phyloP scores from a whole-genome alignment of 768 basidiomycete genomes.

The Cantharellus cinnabarinus region DNA sequence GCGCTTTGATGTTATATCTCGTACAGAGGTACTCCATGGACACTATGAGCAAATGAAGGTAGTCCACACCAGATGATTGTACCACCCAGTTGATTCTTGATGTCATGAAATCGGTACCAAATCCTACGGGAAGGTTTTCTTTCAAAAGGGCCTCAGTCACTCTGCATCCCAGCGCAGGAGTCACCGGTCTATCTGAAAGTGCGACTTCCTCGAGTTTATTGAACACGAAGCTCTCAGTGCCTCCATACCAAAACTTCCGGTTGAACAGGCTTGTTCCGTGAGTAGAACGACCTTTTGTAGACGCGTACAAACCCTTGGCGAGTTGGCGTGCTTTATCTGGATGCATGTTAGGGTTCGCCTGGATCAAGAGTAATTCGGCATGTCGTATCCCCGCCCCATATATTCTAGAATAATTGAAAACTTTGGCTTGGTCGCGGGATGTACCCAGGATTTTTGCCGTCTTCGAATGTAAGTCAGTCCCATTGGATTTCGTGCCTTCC shows the following conservation, averaged over 20 bases:
- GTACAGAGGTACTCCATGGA: constrained; percentile 75
- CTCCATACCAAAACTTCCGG: constrained; percentile 88
- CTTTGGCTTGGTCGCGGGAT: constrained; percentile 86
- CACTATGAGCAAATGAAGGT: constrained; percentile 88
- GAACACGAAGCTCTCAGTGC: constrained; percentile 89
- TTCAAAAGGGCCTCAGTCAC: constrained; percentile 87
- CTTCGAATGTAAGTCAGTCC: constrained; percentile 93
- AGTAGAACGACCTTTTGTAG: constrained; percentile 84
- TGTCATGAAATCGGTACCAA: constrained; percentile 78
- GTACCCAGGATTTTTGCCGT: constrained; percentile 85
- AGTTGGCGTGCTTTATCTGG: constrained; percentile 58
- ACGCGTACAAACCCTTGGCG: constrained; percentile 70
- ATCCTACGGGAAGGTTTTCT: constrained; percentile 60
- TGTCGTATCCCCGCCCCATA: constrained; percentile 98
- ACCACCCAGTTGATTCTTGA: constrained; percentile 99
- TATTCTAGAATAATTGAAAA: constrained; percentile 97
- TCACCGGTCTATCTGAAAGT: constrained; percentile 62
- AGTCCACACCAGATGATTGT: constrained; percentile 95
- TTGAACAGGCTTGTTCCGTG: constrained; percentile 53
- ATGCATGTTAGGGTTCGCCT: constrained; percentile 62
- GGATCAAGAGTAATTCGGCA: constrained; percentile 68
- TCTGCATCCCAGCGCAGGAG: constrained; percentile 85
- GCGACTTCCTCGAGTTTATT: constrained; percentile 96
- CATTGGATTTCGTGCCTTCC: constrained; percentile 85
- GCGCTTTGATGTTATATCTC: constrained; percentile 67